Evolutionary conservation across 2,329 filamentous ascomycete genomes (phyloP).

Genomic region (Neoscytalidium dimidiatum): DNA sequence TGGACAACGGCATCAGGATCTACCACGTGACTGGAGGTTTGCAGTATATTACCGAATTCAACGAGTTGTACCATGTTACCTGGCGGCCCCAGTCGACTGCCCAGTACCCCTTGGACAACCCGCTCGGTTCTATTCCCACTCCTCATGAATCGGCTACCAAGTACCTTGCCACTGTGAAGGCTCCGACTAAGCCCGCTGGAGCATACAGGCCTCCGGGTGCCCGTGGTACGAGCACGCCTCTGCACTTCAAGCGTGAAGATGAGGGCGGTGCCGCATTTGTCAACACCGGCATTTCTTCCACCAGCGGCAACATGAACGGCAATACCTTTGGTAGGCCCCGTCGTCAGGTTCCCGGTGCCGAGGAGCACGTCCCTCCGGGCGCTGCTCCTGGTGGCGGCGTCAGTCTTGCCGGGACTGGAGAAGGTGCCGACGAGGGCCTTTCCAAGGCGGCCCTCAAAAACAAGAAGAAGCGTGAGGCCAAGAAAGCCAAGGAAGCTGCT

Average conservation of each 20-base stretch:
- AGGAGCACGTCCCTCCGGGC: conserved; percentile 68
- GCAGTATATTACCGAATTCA: conserved; percentile 95
- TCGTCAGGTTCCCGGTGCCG: conserved; percentile 84
- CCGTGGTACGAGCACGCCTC: conserved; percentile 80
- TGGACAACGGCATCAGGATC: conserved; percentile 94
- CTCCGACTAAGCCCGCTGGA: conserved; percentile 93
- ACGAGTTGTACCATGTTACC: conserved; percentile 82
- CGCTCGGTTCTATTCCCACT: conserved; percentile 70
- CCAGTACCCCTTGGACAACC: conserved; percentile 66
- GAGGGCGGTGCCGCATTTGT: conserved; percentile 89
- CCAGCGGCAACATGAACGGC: conserved; percentile 49
- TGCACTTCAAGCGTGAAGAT: conserved; percentile 97
- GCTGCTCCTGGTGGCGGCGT: conserved; percentile 68
- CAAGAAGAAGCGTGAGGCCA: conserved; percentile 96
- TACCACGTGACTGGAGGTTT: conserved; percentile 88
- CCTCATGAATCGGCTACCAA: conserved; percentile 81
- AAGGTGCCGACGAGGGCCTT: conserved; percentile 64
- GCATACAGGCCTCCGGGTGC: conserved; percentile 95
- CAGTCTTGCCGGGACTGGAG: conserved; percentile 63
- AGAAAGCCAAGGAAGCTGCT: conserved; percentile 83
- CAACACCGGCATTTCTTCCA: conserved; percentile 73
- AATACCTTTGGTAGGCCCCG: conserved; percentile 79
- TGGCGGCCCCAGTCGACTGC: conserved; percentile 78
- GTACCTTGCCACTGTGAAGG: conserved; percentile 85
- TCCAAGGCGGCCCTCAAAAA: conserved; percentile 90